Percentiles rank a stretch among this genome's conserved stretches.
phyloP scores from a whole-genome alignment of 2,329 filamentous ascomycete species.

The Mariannaea sp. region DNA sequence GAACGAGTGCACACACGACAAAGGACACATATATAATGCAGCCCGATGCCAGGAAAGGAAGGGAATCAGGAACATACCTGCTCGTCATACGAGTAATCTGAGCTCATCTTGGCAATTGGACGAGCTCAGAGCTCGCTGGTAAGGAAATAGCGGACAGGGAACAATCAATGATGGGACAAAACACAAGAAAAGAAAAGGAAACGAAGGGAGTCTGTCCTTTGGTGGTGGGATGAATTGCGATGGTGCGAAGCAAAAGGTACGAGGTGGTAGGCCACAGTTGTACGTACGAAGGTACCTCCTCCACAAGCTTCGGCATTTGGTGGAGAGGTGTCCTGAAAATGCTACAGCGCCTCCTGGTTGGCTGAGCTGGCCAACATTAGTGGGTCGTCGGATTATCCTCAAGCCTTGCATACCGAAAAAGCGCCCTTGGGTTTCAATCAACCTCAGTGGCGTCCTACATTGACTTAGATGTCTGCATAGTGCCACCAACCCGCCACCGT shows the following conservation, averaged over 20 bases:
- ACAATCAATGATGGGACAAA: conserved; percentile 14
- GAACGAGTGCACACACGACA: conserved; percentile 1
- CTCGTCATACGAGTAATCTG: conserved; percentile 98
- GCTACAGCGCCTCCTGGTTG: conserved; percentile 34
- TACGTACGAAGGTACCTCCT: too few relatives aligned
- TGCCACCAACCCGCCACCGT: conserved; percentile 40
- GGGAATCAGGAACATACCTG: conserved; percentile 60
- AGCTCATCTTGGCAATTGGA: conserved; percentile 69
- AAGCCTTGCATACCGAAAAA: conserved; percentile 30
- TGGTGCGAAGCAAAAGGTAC: conserved; percentile 14
- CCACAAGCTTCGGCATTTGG: conserved; percentile 17
- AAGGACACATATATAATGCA: background rate
- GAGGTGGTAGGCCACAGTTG: background rate
- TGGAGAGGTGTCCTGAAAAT: conserved; percentile 34
- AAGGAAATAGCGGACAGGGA: conserved; percentile 15
- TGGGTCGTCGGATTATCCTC: conserved; percentile 45
- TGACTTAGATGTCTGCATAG: conserved; percentile 4
- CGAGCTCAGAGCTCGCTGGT: conserved; percentile 44
- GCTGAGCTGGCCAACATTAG: conserved; percentile 11
- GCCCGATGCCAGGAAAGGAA: background rate
- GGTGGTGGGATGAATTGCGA: conserved; percentile 8
- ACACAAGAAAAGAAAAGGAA: conserved; percentile 14
- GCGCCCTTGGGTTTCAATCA: background rate
- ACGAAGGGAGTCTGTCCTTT: conserved; percentile 12
- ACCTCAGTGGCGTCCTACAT: background rate